A percentile compares a stretch with the other conserved stretches of the same genome.
phyloP scores from a whole-genome alignment of 169 alveolate genomes.

The Eimeria tenella region DNA sequence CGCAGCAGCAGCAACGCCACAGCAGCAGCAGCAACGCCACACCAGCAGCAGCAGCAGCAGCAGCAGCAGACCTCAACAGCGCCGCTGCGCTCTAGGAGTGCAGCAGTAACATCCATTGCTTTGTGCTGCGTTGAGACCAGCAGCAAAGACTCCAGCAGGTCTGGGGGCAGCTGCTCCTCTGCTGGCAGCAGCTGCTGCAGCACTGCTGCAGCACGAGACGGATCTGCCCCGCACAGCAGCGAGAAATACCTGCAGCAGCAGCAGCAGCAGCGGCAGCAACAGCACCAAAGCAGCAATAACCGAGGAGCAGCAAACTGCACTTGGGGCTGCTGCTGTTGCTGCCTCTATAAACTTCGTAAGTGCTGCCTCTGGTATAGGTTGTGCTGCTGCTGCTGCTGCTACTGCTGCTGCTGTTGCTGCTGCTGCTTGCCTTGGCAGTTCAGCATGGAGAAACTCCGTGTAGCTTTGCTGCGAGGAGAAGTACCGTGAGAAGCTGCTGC shows the following conservation, averaged over 20 bases:
- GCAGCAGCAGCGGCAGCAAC: constrained; percentile 30
- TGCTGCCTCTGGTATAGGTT: neutral
- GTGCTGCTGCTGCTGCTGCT: neutral
- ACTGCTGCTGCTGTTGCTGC: neutral
- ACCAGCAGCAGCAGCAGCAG: constrained; percentile 18
- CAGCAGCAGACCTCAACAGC: constrained; percentile 9
- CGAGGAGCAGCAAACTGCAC: too few relatives aligned
- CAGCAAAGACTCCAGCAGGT: neutral
- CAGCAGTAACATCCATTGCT: neutral
- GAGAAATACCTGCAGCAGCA: constrained; percentile 8
- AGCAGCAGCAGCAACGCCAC: neutral
- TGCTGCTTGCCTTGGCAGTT: neutral
- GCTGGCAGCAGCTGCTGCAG: constrained; percentile 40
- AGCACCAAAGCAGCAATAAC: neutral
- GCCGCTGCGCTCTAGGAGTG: constrained; percentile 32
- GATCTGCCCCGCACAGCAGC: neutral
- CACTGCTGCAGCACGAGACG: constrained; percentile 26
- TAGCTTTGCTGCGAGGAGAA: constrained; percentile 24
- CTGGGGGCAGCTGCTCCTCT: neutral
- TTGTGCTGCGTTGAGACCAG: neutral
- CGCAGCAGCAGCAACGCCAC: neutral
- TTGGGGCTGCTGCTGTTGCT: neutral
- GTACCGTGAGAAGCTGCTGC: constrained; percentile 37
- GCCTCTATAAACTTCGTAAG: neutral
- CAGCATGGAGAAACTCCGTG: constrained; percentile 21